Conservation (phyloP, 306 rosid genomes). For the Crataegus laevigata region DNA sequence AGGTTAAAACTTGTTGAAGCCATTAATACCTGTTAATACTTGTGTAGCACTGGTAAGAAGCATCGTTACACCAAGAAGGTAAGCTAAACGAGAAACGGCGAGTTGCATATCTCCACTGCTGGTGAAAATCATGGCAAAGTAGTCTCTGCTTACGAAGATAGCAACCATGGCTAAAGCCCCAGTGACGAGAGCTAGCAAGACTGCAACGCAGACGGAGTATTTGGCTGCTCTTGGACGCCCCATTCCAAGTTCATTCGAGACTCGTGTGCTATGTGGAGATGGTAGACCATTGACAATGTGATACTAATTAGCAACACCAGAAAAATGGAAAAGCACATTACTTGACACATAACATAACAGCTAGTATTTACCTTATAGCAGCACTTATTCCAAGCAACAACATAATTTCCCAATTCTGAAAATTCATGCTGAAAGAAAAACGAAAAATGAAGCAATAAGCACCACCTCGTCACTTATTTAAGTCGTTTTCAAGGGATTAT, state of each 20-base stretch:
- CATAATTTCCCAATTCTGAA: conserved; percentile 8
- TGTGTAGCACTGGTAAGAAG: conserved; percentile 6
- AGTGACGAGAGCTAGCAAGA: conserved; percentile 22
- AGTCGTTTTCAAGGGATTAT: neutral
- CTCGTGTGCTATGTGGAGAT: conserved; percentile 24
- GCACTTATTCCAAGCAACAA: conserved; percentile 4
- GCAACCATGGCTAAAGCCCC: conserved; percentile 19
- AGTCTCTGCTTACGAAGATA: conserved; percentile 3
- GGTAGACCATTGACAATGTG: neutral
- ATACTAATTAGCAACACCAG: neutral
- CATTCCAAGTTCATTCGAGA: conserved; percentile 39
- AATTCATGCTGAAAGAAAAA: conserved; percentile 9
- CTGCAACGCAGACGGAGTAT: conserved; percentile 27
- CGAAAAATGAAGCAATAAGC: neutral
- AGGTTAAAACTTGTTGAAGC: neutral
- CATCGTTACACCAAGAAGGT: conserved; percentile 8
- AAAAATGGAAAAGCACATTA: neutral
- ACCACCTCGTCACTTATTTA: neutral
- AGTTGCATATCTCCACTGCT: neutral
- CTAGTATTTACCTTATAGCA: conserved; percentile 12
- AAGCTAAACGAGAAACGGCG: conserved; percentile 8
- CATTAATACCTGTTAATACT: conserved; percentile 25
- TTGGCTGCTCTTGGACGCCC: conserved; percentile 42
- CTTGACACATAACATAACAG: neutral
- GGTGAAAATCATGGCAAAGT: conserved; percentile 13